Conservation (phyloP, 176 grass and related monocot genomes). For the Aechmea fasciata region DNA sequence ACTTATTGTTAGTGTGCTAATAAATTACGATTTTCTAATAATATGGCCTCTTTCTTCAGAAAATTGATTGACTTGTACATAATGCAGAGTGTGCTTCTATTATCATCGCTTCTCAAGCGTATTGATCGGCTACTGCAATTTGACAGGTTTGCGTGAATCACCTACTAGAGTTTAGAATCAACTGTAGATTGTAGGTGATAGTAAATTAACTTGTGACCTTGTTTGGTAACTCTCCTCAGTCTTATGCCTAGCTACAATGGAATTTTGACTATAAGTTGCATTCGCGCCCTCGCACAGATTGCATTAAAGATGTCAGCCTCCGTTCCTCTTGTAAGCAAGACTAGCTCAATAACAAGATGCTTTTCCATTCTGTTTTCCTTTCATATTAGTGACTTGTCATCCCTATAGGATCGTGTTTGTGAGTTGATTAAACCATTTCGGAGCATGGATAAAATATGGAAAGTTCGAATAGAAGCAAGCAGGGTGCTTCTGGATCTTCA, state of each 20-base stretch:
- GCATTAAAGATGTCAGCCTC: conserved; percentile 75
- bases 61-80: background rate
- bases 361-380: background rate
- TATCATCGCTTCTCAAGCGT: conserved; percentile 78
- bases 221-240: conserved; percentile 1
- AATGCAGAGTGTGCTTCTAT: conserved; percentile 47
- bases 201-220: background rate
- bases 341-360: background rate
- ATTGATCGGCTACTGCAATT: conserved; percentile 87
- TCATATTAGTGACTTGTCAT: conserved; percentile 6
- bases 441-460: conserved; percentile 57
- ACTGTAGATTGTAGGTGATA: no score
- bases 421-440: conserved; percentile 79
- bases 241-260: conserved; percentile 87
- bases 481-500: conserved; percentile 87
- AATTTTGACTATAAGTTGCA: conserved; percentile 88
- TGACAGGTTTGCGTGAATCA: conserved; percentile 50
- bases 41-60: background rate
- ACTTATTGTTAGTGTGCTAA: background rate
- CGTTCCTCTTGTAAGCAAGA: conserved; percentile 49
- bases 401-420: conserved; percentile 57
- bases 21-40: background rate
- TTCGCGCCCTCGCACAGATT: conserved; percentile 84
- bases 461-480: conserved; percentile 90
- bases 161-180: conserved; percentile 1